A percentile compares a stretch with the other conserved stretches of the same genome.
Evolutionary conservation across 768 basidiomycete genomes (phyloP).

Genomic region (Coprinellus micaceus): DNA sequence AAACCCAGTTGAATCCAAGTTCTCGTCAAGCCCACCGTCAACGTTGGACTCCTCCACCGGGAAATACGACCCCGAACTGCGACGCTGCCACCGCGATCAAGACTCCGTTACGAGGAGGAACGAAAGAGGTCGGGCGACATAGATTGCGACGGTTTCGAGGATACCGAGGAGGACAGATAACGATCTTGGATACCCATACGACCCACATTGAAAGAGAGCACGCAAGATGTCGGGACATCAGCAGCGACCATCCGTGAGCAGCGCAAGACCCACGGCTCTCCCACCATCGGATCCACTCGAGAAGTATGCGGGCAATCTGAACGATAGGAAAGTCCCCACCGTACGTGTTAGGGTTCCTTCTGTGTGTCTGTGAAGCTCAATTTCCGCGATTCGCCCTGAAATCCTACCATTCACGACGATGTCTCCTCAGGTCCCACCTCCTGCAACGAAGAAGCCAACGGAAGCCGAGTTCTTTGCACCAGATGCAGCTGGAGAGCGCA

Average conservation of each 20-base stretch:
- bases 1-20: too few relatives aligned
- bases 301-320: slow-evolving; percentile 5
- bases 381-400: neutral
- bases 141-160: too few relatives aligned
- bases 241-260: slow-evolving; percentile 1
- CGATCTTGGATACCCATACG: too few relatives aligned
- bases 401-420: neutral
- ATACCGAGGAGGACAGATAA: too few relatives aligned
- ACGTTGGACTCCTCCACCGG: too few relatives aligned
- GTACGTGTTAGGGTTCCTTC: neutral
- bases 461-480: slow-evolving; percentile 69
- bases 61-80: too few relatives aligned
- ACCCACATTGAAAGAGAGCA: neutral
- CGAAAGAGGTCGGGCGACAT: too few relatives aligned
- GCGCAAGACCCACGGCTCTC: slow-evolving; percentile 3
- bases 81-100: too few relatives aligned
- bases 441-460: slow-evolving; percentile 58
- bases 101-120: too few relatives aligned
- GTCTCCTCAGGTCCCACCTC: slow-evolving; percentile 80
- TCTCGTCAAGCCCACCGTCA: too few relatives aligned
- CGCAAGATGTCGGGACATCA: neutral
- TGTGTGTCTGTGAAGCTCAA: neutral
- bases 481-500: slow-evolving; percentile 47
- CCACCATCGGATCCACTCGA: slow-evolving; percentile 5
- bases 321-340: slow-evolving; percentile 11